Evolutionary conservation across 2,329 filamentous ascomycete genomes (phyloP).

Genomic region (Trichoderma endophyticum): DNA sequence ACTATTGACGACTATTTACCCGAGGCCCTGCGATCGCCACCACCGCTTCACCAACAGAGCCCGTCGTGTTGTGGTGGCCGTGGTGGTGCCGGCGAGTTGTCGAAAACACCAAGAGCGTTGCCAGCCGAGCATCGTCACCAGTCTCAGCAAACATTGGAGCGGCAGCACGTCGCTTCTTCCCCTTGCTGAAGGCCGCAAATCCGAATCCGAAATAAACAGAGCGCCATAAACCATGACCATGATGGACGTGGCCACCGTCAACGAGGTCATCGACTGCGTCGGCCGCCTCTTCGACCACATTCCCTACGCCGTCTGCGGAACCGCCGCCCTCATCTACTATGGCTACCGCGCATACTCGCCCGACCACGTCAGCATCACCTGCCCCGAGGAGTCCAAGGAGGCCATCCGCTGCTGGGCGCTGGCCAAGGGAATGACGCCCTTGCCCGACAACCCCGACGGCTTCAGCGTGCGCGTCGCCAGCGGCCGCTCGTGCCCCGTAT

Average conservation of each 20-base stretch:
- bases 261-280: conserved; percentile 40
- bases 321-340: conserved; percentile 44
- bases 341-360: conserved; percentile 35
- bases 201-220: neutral
- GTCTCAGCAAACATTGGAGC: neutral
- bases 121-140: conserved; percentile 18
- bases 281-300: conserved; percentile 40
- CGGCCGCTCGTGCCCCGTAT: conserved; percentile 32
- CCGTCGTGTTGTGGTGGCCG: conserved; percentile 1
- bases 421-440: conserved; percentile 31
- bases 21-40: neutral
- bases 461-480: conserved; percentile 37
- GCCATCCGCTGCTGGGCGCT: conserved; percentile 42
- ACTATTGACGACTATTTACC: neutral
- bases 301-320: conserved; percentile 46
- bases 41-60: neutral
- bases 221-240: neutral
- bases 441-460: conserved; percentile 26
- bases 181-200: neutral
- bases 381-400: conserved; percentile 34
- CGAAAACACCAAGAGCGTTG: conserved; percentile 2
- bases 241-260: conserved; percentile 33
- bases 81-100: conserved; percentile 7
- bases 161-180: neutral
- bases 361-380: conserved; percentile 40